These are phyloP conservation scores for Jatropha multifida DNA, from an alignment of 441 rosid genomes.

Conservation along the genomic window DNA sequence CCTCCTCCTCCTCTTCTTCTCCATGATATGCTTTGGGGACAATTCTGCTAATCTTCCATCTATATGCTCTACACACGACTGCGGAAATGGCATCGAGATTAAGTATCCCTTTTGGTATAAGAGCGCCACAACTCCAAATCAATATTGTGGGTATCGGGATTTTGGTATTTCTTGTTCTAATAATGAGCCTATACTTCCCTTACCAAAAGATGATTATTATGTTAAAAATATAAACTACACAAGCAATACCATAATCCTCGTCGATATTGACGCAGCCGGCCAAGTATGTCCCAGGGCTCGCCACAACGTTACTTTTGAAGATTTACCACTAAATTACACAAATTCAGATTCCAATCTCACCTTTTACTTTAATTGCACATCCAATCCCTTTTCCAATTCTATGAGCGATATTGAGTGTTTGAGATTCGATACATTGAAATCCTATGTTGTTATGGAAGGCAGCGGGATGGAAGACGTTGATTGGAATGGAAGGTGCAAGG, in stretches of 20 bases:
- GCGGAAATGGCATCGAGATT: conserved; percentile 1
- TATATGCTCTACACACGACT: background rate
- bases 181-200: background rate
- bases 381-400: background rate
- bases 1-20: background rate
- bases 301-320: conserved; percentile 16
- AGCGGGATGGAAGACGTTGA: background rate
- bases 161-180: conserved; percentile 19
- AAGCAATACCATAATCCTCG: background rate
- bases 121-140: background rate
- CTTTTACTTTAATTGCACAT: conserved; percentile 20
- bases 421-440: background rate
- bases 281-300: conserved; percentile 16
- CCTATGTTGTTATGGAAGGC: conserved; percentile 5
- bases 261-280: conserved; percentile 1
- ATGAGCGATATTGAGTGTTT: background rate
- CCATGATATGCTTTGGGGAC: background rate
- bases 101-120: conserved; percentile 15
- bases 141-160: conserved; percentile 13
- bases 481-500: conserved; percentile 7
- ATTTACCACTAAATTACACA: conserved; percentile 1
- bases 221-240: conserved; percentile 12
- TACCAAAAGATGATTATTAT: background rate
- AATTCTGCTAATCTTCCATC: background rate
- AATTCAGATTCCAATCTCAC: conserved; percentile 6